phyloP scores from a whole-genome alignment of 345 rosid genomes.

The Linum lewisii region DNA sequence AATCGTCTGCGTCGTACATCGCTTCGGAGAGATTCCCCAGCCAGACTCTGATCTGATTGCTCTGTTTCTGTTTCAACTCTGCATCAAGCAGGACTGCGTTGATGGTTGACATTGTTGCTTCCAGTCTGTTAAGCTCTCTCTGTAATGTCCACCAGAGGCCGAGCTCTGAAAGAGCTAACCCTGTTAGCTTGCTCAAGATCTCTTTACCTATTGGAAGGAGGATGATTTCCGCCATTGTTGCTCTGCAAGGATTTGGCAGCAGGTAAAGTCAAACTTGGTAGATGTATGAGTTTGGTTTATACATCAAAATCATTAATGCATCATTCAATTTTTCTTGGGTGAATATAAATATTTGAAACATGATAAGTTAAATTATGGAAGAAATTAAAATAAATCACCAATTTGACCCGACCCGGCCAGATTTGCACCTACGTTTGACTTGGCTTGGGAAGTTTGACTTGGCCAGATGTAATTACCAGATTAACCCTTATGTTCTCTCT shows the following conservation, averaged over 20 bases:
- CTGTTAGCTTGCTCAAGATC: background rate
- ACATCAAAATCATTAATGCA: too few species aligned
- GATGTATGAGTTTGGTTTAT: too few species aligned
- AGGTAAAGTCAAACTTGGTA: too few species aligned
- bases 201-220: background rate
- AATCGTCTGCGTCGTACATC: conserved; percentile 10
- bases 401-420: too few species aligned
- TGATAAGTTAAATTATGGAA: too few species aligned
- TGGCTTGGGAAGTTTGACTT: too few species aligned
- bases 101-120: background rate
- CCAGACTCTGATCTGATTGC: background rate
- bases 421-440: too few species aligned
- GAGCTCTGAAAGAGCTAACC: background rate
- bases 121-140: background rate
- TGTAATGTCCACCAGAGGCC: conserved; percentile 1
- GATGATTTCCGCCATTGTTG: background rate
- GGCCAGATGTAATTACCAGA: too few species aligned
- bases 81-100: conserved; percentile 6
- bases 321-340: too few species aligned
- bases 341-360: too few species aligned
- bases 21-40: conserved; percentile 2
- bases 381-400: too few species aligned
- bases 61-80: conserved; percentile 5
- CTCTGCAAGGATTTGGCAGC: background rate
- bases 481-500: too few species aligned